Percentiles rank a stretch among this genome's conserved stretches.
Conservation (phyloP, 2,329 filamentous ascomycete species). For the Beauveria scarabaeidicola region DNA sequence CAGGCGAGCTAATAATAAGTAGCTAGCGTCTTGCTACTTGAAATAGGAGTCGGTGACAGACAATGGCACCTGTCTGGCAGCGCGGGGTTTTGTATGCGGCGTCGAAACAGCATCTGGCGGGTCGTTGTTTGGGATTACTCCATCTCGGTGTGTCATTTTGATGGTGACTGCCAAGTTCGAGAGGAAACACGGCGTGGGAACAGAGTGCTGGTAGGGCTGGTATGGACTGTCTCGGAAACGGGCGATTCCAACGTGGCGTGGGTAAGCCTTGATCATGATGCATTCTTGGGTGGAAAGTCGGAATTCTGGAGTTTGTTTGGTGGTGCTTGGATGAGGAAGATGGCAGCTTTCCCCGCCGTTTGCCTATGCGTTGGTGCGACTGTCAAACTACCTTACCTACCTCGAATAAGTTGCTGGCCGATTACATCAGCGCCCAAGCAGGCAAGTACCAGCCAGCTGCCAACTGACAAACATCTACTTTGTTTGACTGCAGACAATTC, state of each 20-base stretch:
- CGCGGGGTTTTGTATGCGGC: background rate
- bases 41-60: background rate
- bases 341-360: background rate
- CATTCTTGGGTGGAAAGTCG: background rate
- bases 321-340: background rate
- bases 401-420: background rate
- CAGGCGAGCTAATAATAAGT: background rate
- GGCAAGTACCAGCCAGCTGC: background rate
- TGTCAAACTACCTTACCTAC: too few relatives aligned
- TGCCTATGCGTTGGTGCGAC: background rate
- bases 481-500: background rate
- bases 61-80: background rate
- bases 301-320: background rate
- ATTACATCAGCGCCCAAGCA: background rate
- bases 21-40: background rate
- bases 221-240: background rate
- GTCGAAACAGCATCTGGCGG: conserved; percentile 5
- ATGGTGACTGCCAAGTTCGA: background rate
- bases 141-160: background rate
- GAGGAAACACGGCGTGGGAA: background rate
- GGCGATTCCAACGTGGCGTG: background rate
- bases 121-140: conserved; percentile 6
- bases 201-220: background rate
- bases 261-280: background rate
- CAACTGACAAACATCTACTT: background rate